These are phyloP conservation scores for Juncus effusus DNA, from an alignment of 176 grass and related monocot genomes.

Conservation along the genomic window DNA sequence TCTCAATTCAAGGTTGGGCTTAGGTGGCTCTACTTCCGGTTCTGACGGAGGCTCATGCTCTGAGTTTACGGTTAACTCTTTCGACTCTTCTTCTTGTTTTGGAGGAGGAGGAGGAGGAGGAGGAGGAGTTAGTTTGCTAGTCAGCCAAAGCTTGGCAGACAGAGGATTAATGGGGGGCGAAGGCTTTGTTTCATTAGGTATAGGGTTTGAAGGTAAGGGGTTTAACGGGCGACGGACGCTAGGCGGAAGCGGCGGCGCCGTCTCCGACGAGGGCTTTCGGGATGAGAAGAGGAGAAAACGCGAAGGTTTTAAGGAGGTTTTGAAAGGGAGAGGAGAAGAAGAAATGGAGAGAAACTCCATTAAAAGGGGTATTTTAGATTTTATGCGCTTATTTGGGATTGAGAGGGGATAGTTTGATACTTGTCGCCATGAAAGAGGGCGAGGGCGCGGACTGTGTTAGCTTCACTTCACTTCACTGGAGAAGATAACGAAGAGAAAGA, in stretches of 20 bases:
- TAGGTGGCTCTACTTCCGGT: not conserved
- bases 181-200: not conserved
- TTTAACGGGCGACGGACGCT: constrained; percentile 35
- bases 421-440: not conserved
- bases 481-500: constrained; percentile 14
- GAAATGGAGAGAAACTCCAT: constrained; percentile 26
- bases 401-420: not conserved
- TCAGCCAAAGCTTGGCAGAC: constrained; percentile 80
- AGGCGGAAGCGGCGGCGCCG: constrained; percentile 33
- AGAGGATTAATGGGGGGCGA: constrained; percentile 45
- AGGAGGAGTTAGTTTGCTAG: constrained; percentile 69
- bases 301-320: constrained; percentile 11
- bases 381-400: not conserved
- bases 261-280: constrained; percentile 19
- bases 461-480: not conserved
- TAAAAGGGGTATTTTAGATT: not conserved
- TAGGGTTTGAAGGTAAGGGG: constrained; percentile 3
- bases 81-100: not conserved
- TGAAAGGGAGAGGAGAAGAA: not conserved
- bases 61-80: not conserved
- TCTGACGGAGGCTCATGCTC: constrained; percentile 15
- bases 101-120: constrained; percentile 50
- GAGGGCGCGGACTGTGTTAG: constrained; percentile 49
- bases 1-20: constrained; percentile 35
- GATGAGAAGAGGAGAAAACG: constrained; percentile 9